Evolutionary conservation across 106 monocot species (phyloP), one percentile per base, ranked within the genome.

Genomic region (Amphibolis antarctica): DNA sequence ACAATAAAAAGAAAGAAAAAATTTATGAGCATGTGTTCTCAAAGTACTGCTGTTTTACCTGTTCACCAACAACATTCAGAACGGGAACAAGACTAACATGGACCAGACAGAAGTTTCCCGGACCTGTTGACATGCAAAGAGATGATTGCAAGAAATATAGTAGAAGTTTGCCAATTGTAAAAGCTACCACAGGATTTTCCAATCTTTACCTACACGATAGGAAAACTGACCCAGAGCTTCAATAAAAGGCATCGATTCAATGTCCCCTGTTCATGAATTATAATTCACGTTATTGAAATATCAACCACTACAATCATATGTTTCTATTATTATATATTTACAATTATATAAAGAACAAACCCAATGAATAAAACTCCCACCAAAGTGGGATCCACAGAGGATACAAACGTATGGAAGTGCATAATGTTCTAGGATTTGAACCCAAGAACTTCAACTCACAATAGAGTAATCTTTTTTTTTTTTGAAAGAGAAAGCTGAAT

Each of bases 41-140:
- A 1, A 60, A 42, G 42, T 60, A 36, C 47, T 42, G 0, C n/a
- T 46, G 24, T 25, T 14, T n/a, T 72, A 94, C 94, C 89, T 89
- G 89, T 69, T 94, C 94, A 70, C 94, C 94, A 74, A 94, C 94
- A 30, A 84, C 94, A 81, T 74, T 94, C 42, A 94, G 54, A 66
- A 94, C 89, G 58, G 94, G 94, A 23, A 94, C 89, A 28, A 94
- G 86, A 71, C 94, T 89, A 68, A 94, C 89, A 79, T 94, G 94
- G 69, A 94, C 86, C 55, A 94, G 43, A 65, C 89, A 94, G 53
- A 94, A 94, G 73, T 94, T 86, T 26, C 81, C 89, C 66, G 83
- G 72, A 57, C 94, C 94, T 94, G 25, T 63, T 65, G 19, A 56
- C 26, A 53, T 21, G 0, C 45, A 43, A 28, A 55, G 67, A 12